Evolutionary conservation across 176 grass and related monocot species (phyloP), one percentile per base, ranked within the genome.

Genomic region (Metroxylon sagu): DNA sequence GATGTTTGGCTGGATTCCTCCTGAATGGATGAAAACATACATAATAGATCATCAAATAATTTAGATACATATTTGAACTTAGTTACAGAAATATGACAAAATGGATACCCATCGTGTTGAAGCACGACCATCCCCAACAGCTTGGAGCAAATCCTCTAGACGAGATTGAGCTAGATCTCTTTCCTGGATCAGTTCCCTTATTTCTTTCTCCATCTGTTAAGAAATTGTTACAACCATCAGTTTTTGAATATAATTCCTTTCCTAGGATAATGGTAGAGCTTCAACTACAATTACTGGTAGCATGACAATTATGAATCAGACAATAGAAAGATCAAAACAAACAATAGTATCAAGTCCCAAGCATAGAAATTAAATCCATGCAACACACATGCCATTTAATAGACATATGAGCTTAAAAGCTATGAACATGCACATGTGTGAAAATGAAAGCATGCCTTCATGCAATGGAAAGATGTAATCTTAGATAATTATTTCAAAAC

Each of bases 181-280:
- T 55, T 97, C 84, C 71, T 55, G 68, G 62, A 85, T 97, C 74
- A 97, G 64, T 59, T 91, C 84, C 78, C 77, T 88, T 50, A 97
- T 92, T 81, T 97, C 81, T 64, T 78, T 97, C 66, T 92, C 93
- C 93, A 97, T 91, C 93, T 97, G 65, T 18, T 76, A 49, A 77
- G 64, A 25, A 75, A 51, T 2, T 3, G 2, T 60, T 61, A 60
- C 61, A 21, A 53, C 16, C n/a, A 50, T 26, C 4, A 50, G 29
- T 61, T 43, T 43, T 43, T 43, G 35, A 43, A 43, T 43, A 14
- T 43, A 43, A 14, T 43, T 43, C 35, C 35, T 43, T 43, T 14
- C 31, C 35, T 43, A 43, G 12, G 35, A 6, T 12, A 43, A 43
- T 43, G 35, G 35, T 43, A 43, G 7, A 43, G 12, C 12, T 12